Evolutionary conservation across 106 monocot species (phyloP).

Genomic region (Dendrobium huoshanense): DNA sequence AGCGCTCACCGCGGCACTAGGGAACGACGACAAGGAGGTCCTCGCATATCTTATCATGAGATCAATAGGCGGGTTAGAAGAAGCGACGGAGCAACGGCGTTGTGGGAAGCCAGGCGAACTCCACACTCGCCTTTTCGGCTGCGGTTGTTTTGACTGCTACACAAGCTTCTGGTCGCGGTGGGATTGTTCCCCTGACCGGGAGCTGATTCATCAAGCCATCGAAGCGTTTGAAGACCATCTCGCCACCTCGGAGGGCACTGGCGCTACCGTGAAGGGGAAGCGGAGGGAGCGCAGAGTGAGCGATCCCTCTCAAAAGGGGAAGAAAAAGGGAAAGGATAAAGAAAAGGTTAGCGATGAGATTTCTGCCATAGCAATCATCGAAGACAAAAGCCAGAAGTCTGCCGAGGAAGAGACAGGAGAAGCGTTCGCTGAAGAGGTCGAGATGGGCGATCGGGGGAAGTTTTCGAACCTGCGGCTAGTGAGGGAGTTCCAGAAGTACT

Average conservation of each 20-base stretch:
- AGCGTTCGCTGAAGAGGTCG: neutral
- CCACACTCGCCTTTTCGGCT: slow-evolving; percentile 28
- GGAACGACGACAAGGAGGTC: slow-evolving; percentile 23
- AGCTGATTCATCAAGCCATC: slow-evolving; percentile 48
- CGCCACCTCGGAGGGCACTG: slow-evolving; percentile 12
- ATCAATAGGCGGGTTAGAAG: slow-evolving; percentile 5
- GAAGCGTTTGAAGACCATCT: slow-evolving; percentile 62
- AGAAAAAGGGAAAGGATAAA: slow-evolving; percentile 13
- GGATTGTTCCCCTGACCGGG: slow-evolving; percentile 40
- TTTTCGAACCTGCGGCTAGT: neutral
- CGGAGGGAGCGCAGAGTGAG: neutral
- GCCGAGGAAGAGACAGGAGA: neutral
- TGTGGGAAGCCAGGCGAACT: neutral
- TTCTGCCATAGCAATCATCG: neutral
- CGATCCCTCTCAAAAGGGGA: slow-evolving; percentile 5
- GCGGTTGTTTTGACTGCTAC: slow-evolving; percentile 60
- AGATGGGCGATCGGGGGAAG: neutral
- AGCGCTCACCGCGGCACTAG: slow-evolving; percentile 16
- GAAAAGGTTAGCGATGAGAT: neutral
- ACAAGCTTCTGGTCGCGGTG: slow-evolving; percentile 54
- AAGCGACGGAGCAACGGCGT: slow-evolving; percentile 2
- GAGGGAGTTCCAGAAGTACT: neutral
- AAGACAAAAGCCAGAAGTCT: neutral
- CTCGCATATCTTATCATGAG: slow-evolving; percentile 22
- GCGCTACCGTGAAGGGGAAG: neutral